Evolutionary conservation across 2,329 filamentous ascomycete species (phyloP).

Genomic region (Onygena corvina): DNA sequence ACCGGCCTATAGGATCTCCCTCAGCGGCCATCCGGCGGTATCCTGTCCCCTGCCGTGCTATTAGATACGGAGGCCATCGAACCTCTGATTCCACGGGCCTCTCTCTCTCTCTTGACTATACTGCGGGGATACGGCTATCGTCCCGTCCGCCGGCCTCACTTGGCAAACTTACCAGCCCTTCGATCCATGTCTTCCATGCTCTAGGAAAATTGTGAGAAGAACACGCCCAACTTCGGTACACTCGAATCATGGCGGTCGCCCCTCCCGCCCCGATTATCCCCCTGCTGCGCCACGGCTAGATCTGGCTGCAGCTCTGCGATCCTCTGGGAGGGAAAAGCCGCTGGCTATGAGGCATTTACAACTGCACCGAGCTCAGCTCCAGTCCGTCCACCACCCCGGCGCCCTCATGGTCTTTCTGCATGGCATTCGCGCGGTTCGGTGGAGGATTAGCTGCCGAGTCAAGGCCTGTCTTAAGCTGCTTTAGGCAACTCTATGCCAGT

Average conservation of each 20-base stretch:
- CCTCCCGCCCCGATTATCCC: background rate
- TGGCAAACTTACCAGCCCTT: no score
- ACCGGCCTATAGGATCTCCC: background rate
- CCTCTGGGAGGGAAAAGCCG: background rate
- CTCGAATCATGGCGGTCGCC: no score
- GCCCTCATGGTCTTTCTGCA: no score
- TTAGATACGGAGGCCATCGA: background rate
- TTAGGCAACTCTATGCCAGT: background rate
- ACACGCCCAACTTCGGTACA: no score
- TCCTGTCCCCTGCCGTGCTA: background rate
- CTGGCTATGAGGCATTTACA: conserved; percentile 1
- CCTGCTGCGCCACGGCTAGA: background rate
- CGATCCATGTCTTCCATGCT: no score
- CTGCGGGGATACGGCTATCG: background rate
- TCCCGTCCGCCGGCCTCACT: no score
- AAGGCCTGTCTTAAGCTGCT: no score
- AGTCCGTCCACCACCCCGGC: no score
- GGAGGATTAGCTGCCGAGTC: no score
- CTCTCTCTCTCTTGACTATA: background rate
- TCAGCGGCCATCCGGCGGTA: background rate
- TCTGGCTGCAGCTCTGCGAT: background rate
- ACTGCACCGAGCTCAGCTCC: background rate
- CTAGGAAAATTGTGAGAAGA: no score
- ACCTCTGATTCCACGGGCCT: background rate
- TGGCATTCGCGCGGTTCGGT: no score